Evolutionary conservation across 2,329 filamentous ascomycete species (phyloP).

Genomic region (Diaporthe eres): DNA sequence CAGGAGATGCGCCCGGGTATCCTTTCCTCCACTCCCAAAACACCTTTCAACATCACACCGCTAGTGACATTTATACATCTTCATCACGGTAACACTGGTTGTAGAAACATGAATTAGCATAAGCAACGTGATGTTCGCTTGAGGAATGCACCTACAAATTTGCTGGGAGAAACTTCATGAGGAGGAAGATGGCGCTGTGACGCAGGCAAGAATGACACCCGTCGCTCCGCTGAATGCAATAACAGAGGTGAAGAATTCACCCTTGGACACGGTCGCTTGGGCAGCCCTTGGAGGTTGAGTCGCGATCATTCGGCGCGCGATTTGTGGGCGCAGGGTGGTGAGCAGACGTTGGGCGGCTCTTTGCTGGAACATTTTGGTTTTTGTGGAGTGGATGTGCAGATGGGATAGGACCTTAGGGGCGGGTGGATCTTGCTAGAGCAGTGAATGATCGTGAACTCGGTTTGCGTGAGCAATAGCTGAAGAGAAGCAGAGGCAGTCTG

Average conservation of each 20-base stretch:
- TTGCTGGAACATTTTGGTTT: slow-evolving; percentile 30
- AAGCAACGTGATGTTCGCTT: fast-evolving
- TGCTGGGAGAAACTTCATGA: slow-evolving; percentile 1
- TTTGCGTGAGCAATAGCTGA: neutral
- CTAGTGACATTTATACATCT: neutral
- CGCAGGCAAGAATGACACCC: neutral
- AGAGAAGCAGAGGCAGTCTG: neutral
- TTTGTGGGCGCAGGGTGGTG: slow-evolving; percentile 11
- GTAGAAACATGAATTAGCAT: neutral
- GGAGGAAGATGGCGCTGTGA: slow-evolving; percentile 12
- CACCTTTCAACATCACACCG: neutral
- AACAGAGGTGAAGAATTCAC: neutral
- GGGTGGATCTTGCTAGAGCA: neutral
- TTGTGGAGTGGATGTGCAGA: neutral
- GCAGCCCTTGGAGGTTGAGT: neutral
- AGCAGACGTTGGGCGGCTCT: slow-evolving; percentile 30
- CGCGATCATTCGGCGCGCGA: slow-evolving; percentile 16
- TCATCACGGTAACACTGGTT: neutral
- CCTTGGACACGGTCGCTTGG: slow-evolving; percentile 13
- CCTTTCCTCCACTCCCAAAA: neutral
- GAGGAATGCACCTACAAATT: neutral
- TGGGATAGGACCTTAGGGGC: neutral
- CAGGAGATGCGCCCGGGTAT: slow-evolving; percentile 17
- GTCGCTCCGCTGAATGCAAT: slow-evolving; percentile 25
- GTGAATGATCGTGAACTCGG: neutral